Evolutionary conservation across 2,329 filamentous ascomycete genomes (phyloP).

Genomic region (Aspergillus sergii): DNA sequence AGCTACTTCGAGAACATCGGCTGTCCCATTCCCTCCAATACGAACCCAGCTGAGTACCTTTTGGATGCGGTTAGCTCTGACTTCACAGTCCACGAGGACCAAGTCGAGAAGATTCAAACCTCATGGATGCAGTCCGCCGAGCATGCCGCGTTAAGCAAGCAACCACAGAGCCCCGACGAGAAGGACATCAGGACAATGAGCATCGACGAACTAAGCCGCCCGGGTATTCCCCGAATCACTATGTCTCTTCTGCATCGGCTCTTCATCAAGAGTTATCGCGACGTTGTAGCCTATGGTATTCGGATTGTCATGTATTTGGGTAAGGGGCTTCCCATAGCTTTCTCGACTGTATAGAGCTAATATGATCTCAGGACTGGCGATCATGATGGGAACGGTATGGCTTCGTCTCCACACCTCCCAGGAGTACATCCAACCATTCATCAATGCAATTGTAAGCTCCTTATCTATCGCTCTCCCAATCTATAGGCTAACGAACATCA

Average conservation of each 20-base stretch:
- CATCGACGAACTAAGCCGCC: conserved; percentile 32
- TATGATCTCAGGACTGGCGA: conserved; percentile 59
- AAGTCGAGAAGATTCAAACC: conserved; percentile 56
- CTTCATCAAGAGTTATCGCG: conserved; percentile 82
- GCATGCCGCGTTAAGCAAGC: conserved; percentile 34
- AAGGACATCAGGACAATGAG: background rate
- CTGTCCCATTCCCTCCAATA: conserved; percentile 66
- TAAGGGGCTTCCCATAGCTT: conserved; percentile 20
- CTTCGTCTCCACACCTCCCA: conserved; percentile 70
- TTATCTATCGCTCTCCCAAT: background rate
- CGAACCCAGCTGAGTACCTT: conserved; percentile 78
- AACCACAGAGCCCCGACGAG: background rate
- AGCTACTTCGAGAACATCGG: conserved; percentile 66
- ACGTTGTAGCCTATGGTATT: conserved; percentile 82
- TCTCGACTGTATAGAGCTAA: background rate
- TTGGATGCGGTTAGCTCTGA: conserved; percentile 79
- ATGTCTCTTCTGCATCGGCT: conserved; percentile 73
- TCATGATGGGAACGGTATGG: conserved; percentile 90
- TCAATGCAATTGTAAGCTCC: conserved; percentile 69
- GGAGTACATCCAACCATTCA: conserved; percentile 75
- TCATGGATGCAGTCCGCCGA: conserved; percentile 58
- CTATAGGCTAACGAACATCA: conserved; percentile 16
- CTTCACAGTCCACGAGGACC: conserved; percentile 60
- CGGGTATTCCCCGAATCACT: conserved; percentile 55
- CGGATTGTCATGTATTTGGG: conserved; percentile 79